Evolutionary conservation across 169 alveolate species (phyloP).

Genomic region (Plasmodium berghei): DNA sequence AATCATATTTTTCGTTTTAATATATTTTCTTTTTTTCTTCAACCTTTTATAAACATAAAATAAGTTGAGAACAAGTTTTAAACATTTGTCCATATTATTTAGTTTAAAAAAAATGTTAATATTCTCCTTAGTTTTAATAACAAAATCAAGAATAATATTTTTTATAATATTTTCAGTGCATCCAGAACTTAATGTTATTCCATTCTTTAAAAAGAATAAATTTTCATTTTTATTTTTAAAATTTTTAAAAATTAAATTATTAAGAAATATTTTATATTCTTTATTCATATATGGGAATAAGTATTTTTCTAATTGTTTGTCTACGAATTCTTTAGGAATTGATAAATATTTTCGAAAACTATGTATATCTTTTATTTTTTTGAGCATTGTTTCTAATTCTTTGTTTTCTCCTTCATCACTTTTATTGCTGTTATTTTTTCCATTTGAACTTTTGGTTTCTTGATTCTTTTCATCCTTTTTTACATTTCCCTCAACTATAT

Average conservation of each 20-base stretch:
- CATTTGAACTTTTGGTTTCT: constrained; percentile 10
- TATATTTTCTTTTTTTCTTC: constrained; percentile 39
- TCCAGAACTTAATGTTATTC: constrained; percentile 22
- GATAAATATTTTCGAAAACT: constrained; percentile 58
- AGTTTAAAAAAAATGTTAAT: constrained; percentile 28
- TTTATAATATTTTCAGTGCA: constrained; percentile 32
- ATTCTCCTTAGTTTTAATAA: constrained; percentile 62
- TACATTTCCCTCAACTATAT: background rate
- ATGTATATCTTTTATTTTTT: constrained; percentile 51
- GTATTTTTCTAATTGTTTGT: constrained; percentile 42
- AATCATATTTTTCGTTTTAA: background rate
- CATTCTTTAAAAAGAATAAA: constrained; percentile 45
- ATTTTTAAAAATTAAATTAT: constrained; percentile 65
- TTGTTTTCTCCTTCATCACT: constrained; percentile 24
- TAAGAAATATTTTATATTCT: constrained; percentile 57
- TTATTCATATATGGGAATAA: constrained; percentile 32
- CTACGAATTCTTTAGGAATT: constrained; percentile 22
- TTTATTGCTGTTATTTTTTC: constrained; percentile 17
- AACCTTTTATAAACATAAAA: constrained; percentile 50
- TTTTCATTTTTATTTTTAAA: constrained; percentile 56
- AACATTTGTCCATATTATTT: constrained; percentile 44
- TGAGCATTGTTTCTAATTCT: constrained; percentile 32
- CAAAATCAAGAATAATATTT: constrained; percentile 46
- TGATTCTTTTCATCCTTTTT: constrained; percentile 31
- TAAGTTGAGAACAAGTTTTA: constrained; percentile 22